Conservation (phyloP, 1,139 yeast species). For the Lodderomyces beijingensis region DNA sequence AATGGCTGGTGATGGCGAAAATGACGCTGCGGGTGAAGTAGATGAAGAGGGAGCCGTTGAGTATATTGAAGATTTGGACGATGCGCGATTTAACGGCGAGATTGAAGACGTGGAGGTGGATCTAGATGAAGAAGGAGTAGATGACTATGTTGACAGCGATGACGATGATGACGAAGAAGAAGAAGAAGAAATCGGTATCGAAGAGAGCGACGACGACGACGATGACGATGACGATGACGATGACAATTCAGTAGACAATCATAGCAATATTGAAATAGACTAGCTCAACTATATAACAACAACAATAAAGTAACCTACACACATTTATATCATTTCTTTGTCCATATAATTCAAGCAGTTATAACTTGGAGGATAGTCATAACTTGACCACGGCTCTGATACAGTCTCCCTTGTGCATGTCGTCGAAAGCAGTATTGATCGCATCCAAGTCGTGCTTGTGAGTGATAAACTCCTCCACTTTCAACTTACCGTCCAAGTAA, state of each 20-base stretch:
- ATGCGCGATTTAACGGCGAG: constrained; percentile 28
- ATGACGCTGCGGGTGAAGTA: constrained; percentile 23
- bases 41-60: constrained; percentile 37
- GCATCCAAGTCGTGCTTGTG: constrained; percentile 75
- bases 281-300: constrained; percentile 2
- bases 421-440: constrained; percentile 88
- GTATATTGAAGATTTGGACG: constrained; percentile 40
- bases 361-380: constrained; percentile 13
- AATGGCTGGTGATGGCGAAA: constrained; percentile 41
- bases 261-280: constrained; percentile 28
- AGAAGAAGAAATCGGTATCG: constrained; percentile 15
- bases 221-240: constrained; percentile 16
- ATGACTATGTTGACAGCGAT: constrained; percentile 15
- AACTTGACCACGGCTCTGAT: constrained; percentile 81
- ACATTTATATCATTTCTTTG: not conserved
- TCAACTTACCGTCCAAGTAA: constrained; percentile 75
- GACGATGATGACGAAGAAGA: constrained; percentile 24
- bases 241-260: constrained; percentile 13
- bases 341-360: no score
- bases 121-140: constrained; percentile 19
- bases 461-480: constrained; percentile 93
- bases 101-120: constrained; percentile 22
- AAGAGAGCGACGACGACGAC: constrained; percentile 11
- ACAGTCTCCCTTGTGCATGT: constrained; percentile 91
- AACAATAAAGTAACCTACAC: constrained; percentile 2